Evolutionary conservation across 2,329 filamentous ascomycete genomes (phyloP), one percentile per base, ranked within the genome.

Genomic region (Ophiostoma quercus): DNA sequence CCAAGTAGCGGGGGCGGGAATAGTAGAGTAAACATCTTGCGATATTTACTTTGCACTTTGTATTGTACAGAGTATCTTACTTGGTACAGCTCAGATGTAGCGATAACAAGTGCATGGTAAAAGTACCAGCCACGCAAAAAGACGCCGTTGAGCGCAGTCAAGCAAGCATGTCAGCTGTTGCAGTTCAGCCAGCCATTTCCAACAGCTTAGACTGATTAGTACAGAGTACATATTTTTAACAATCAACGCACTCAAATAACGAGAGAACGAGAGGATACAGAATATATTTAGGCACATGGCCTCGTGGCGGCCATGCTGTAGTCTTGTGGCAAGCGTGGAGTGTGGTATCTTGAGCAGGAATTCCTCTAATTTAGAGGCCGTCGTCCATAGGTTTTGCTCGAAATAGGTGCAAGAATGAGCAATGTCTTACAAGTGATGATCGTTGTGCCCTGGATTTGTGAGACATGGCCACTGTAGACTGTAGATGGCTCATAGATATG

Each of bases 231-330:
- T 57, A 34, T 34, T 34, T 34, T 34, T 5, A 34, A 34, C 34
- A 34, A 34, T 34, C 34, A 34, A 34, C 4, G 8, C 8, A 34
- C 34, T 34, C 34, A 34, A 34, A 34, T 34, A 8, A 34, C 34
- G 34, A 34, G 5, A 34, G 34, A 34, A 34, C 34, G 8, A 34
- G 34, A 34, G 34, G 34, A 6, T 34, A 34, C 34, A 34, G 11
- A 41, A 41, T 41, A 63, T 63, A 19, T 19, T 19, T 34, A 34
- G 60, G 60, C 29, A 37, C 32, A 34, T 14, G 57, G 60, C 60
- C 60, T 63, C 60, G 29, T 63, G 60, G 60, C 60, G 60, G 60
- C 60, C 60, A 63, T 63, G 60, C 32, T 34, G 57, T 62, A 62
- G 25, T 32, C 25, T 32, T 34, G 29, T n/a, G 60, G 29, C 29